These are phyloP conservation scores for Xylaria longipes DNA, from an alignment of 495 filamentous ascomycete genomes.

Conservation along the genomic window DNA sequence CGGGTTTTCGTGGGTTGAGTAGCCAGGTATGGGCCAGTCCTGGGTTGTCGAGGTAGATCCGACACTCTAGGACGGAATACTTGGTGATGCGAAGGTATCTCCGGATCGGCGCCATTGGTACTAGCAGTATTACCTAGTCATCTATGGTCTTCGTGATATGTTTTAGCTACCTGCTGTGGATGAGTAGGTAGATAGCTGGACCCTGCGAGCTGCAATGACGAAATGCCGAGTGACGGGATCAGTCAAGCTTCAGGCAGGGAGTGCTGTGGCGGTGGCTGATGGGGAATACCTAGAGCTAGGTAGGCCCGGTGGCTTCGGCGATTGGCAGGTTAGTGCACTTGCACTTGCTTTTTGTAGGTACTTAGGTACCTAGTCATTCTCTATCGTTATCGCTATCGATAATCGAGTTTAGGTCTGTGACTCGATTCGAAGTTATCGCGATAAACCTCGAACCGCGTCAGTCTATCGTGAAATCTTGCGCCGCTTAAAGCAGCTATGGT, in stretches of 20 bases:
- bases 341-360: too few species aligned
- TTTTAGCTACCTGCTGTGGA: background rate
- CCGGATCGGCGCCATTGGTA: slow-evolving; percentile 77
- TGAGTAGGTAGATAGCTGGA: background rate
- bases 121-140: background rate
- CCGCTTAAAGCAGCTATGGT: background rate
- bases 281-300: background rate
- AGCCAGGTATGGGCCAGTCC: slow-evolving; percentile 82
- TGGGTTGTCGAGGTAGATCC: slow-evolving; percentile 93
- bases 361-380: background rate
- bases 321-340: background rate
- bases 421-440: slow-evolving; percentile 10
- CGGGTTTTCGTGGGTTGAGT: slow-evolving; percentile 70
- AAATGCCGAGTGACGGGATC: slow-evolving; percentile 3
- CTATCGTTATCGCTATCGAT: slow-evolving; percentile 20
- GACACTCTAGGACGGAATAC: slow-evolving; percentile 90
- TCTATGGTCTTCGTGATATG: background rate
- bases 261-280: slow-evolving; percentile 6
- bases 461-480: background rate
- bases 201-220: background rate
- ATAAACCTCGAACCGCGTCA: background rate
- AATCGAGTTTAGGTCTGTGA: background rate
- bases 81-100: slow-evolving; percentile 85
- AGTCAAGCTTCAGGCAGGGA: background rate
- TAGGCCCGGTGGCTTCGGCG: background rate